Base-by-base conservation (phyloP, 495 filamentous ascomycete species). In the Hypoxylon perforatum region DNA sequence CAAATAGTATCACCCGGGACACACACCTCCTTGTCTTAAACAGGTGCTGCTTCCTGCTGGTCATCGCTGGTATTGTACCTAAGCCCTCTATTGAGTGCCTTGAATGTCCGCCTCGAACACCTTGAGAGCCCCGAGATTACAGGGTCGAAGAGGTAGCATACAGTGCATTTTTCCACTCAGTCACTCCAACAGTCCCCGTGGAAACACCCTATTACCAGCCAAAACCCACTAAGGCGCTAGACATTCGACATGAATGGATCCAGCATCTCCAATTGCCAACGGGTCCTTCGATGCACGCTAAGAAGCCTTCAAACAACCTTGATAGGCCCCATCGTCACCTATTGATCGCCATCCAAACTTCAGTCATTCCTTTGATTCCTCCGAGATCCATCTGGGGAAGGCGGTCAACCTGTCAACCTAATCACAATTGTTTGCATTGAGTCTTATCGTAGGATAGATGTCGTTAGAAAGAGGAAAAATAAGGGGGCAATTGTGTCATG, bases 331-430 rank as follows among this genome's bases (percentile, higher is more conserved):
- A 38, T 67, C 45, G 52, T 44, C 49, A 50, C 47, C 30, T 28
- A 60, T 60, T 69, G 65, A 69, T 69, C 60, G 50, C 55, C 60
- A 18, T 56, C 28, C 25, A 58, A 63, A 14, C 41, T 42, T 63
- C 39, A 63, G 36, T 63, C 45, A 52, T 56, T 61, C 44, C 61
- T 69, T 64, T 68, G 65, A 63, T 59, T 56, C 66, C 45, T 69
- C 55, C 61, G 7, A 1, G 8, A 10, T 60, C 49, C 54, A 58
- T 67, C 58, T 67, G 65, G 65, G 65, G 58, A 62, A 67, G 58
- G 64, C 64, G 65, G 58, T 67, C 41, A 44, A 44, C 15, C 65
- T 63, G n/a, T 17, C 21, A 33, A 33, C 9, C 19, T 35, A 30
- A 44, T 41, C 14, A 54, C 57, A n/a, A n/a, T 63, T 5, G 45